phyloP scores from a whole-genome alignment of 345 rosid species.

The Noccaea bulbosa region DNA sequence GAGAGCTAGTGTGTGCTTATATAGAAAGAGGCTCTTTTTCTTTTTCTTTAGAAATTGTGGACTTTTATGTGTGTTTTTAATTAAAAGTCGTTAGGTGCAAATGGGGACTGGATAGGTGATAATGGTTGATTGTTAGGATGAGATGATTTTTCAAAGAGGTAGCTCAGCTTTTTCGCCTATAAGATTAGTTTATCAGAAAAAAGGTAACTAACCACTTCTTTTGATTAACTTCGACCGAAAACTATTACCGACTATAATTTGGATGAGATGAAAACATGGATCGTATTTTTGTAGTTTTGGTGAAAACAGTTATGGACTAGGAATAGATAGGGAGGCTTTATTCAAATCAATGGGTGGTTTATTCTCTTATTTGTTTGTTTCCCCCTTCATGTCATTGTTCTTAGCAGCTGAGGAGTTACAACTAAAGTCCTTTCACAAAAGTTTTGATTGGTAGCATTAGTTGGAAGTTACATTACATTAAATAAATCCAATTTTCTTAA shows the following conservation, averaged over 20 bases:
- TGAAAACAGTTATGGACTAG: slow-evolving; percentile 20
- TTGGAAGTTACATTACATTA: neutral
- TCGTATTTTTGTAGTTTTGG: slow-evolving; percentile 27
- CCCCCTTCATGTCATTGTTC: neutral
- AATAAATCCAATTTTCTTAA: neutral
- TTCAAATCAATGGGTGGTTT: neutral
- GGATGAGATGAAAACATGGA: slow-evolving; percentile 34
- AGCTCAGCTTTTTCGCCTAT: slow-evolving; percentile 38
- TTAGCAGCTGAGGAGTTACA: slow-evolving; percentile 15
- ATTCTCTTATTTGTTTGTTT: neutral
- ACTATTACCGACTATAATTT: slow-evolving; percentile 14
- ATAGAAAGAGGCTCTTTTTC: slow-evolving; percentile 22
- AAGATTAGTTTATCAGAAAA: slow-evolving; percentile 31
- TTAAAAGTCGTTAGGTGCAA: slow-evolving; percentile 43
- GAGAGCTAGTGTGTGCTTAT: slow-evolving; percentile 37
- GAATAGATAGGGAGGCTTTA: slow-evolving; percentile 2
- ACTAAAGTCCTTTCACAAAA: slow-evolving; percentile 16
- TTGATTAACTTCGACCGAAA: slow-evolving; percentile 2
- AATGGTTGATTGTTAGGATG: slow-evolving; percentile 41
- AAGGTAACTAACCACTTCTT: slow-evolving; percentile 21
- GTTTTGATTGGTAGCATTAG: slow-evolving; percentile 10
- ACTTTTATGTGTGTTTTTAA: slow-evolving; percentile 35
- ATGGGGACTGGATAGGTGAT: slow-evolving; percentile 43
- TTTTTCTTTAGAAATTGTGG: slow-evolving; percentile 34
- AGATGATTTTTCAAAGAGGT: slow-evolving; percentile 44